Base-by-base conservation (phyloP, 345 rosid species). In the Lepidium sativum region DNA sequence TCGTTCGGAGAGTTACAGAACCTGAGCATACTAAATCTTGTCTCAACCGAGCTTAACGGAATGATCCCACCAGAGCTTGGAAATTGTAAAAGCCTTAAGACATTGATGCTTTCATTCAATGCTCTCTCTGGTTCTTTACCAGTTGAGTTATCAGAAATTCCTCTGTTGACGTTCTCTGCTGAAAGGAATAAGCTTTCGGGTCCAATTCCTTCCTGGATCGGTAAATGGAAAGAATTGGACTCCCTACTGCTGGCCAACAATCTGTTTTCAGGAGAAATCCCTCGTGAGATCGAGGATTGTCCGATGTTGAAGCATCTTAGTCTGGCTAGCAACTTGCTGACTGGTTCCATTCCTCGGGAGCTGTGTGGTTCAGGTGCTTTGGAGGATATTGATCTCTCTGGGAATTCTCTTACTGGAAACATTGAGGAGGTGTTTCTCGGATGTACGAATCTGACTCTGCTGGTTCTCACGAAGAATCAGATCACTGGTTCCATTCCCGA, bases 171-270 rank as follows among this genome's bases (percentile, higher is more conserved):
- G 1, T 88, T 94, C 58, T 74, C 92, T 3, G 91, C 83, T 12
- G 96, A 94, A 23, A 80, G 68, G 79, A 94, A 94, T 70, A 79
- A 73, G 49, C 85, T 94, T 14, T 84, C 96, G 0, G 96, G 96
- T 13, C 43, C 70, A 12, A 50, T 90, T 60, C 95, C 97, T 6
- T 51, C 84, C 9, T 94, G 97, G 97, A 57, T 91, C 10, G 89
- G 96, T 10, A 76, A 79, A 48, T 88, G 89, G 95, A 77, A 65
- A 27, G 72, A 73, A 17, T 52, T 85, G 17, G 83, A 83, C 5
- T 90, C 96, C 0, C 79, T 94, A 41, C 69, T 84, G 21, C 83
- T 91, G 1, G 74, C 91, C 0, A 73, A 75, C 71, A 90, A 94
- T 61, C 70, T 56, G 17, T 82, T 90, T 44, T 44, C 75, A 0